Evolutionary conservation across 1,284 basidiomycete genomes (phyloP).

Genomic region (Cutaneotrichosporon sp.): DNA sequence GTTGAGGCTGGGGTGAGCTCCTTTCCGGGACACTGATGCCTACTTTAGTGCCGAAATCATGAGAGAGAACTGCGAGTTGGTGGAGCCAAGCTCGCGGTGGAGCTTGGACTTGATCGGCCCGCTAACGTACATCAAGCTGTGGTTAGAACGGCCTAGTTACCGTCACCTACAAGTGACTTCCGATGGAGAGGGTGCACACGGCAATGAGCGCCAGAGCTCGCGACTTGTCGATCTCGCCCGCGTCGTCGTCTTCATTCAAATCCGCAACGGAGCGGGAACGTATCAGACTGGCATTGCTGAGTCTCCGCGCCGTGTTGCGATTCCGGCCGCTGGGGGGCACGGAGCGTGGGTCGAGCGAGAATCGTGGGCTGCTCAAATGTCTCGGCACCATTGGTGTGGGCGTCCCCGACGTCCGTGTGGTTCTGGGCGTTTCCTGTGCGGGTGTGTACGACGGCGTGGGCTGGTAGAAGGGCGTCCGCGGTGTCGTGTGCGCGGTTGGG

Average conservation of each 20-base stretch:
- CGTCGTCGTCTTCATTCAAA: background rate
- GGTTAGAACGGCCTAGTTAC: slow-evolving; percentile 1
- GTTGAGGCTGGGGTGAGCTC: slow-evolving; percentile 54
- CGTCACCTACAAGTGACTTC: slow-evolving; percentile 63
- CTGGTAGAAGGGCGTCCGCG: background rate
- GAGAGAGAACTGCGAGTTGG: slow-evolving; percentile 69
- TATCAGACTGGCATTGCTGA: slow-evolving; percentile 13
- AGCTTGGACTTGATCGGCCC: slow-evolving; percentile 69
- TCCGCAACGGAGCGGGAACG: slow-evolving; percentile 7
- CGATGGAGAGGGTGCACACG: slow-evolving; percentile 67
- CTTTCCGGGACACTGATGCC: background rate
- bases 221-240: background rate
- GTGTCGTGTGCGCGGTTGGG: background rate
- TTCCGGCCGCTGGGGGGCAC: background rate
- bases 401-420: background rate
- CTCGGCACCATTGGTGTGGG: background rate
- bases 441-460: background rate
- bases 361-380: no score
- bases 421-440: background rate
- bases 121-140: slow-evolving; percentile 63
- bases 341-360: background rate
- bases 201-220: slow-evolving; percentile 57
- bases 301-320: background rate
- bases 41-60: slow-evolving; percentile 61
- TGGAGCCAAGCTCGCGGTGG: slow-evolving; percentile 65